A percentile compares a stretch with the other conserved stretches of the same genome.
Conservation (phyloP, 208 protist genomes). For the Trypanosoma rangeli region DNA sequence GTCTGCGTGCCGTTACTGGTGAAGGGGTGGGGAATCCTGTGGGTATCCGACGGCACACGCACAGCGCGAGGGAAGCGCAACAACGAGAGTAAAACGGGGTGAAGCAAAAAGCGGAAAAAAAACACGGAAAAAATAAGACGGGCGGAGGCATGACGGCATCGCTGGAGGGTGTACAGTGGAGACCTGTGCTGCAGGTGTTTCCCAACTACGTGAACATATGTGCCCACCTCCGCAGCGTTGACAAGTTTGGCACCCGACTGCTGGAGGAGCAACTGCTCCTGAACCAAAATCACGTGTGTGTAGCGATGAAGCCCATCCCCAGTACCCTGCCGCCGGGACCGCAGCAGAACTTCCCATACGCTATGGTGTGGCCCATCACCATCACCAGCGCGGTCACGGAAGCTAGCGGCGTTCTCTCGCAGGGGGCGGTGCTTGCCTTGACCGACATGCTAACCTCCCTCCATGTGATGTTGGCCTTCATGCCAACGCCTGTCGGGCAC, state of each 20-base stretch:
- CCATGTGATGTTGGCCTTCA: slow-evolving; percentile 29
- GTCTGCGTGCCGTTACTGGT: not conserved
- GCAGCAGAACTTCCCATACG: not conserved
- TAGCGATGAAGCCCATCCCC: not conserved
- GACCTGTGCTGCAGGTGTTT: slow-evolving; percentile 2
- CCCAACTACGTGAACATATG: not conserved
- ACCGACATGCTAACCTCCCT: slow-evolving; percentile 37
- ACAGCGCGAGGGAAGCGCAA: not conserved
- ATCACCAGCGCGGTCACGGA: not conserved
- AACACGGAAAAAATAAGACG: not conserved
- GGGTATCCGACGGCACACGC: not conserved
- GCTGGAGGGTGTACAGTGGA: not conserved
- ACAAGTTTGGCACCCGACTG: not conserved
- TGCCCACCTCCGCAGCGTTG: not conserved
- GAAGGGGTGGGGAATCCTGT: too few species aligned
- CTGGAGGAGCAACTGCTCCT: not conserved
- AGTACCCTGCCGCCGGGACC: not conserved
- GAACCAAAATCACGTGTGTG: not conserved
- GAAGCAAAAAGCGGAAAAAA: not conserved
- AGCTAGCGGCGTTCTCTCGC: not conserved
- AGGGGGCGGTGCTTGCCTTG: slow-evolving; percentile 15
- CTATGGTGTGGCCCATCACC: slow-evolving; percentile 11
- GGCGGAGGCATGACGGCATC: not conserved
- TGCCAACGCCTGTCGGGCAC: slow-evolving; percentile 33
- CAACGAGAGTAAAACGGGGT: not conserved